phyloP scores from a whole-genome alignment of 2,329 filamentous ascomycete genomes.

The Penicillium sumatraense region DNA sequence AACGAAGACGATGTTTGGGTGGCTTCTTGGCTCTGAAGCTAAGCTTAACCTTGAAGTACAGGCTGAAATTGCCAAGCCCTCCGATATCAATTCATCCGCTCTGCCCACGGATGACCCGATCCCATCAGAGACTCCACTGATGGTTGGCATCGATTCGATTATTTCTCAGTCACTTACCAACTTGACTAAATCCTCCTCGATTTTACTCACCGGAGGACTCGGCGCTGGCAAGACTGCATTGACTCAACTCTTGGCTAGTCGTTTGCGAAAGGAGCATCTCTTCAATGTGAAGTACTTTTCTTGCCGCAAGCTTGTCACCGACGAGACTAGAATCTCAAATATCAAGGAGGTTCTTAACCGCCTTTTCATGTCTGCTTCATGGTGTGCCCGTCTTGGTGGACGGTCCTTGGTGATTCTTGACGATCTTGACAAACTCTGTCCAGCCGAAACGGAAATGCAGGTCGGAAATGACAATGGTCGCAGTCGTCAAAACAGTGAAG shows the following conservation, averaged over 20 bases:
- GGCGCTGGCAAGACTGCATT: conserved; percentile 89
- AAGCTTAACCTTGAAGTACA: conserved; percentile 78
- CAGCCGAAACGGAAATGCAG: conserved; percentile 90
- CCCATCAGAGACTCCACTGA: conserved; percentile 56
- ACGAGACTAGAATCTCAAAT: conserved; percentile 85
- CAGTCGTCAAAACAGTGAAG: conserved; percentile 89
- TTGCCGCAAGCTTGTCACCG: conserved; percentile 83
- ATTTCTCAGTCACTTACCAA: conserved; percentile 75
- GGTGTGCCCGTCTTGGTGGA: conserved; percentile 87
- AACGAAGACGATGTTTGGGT: conserved; percentile 50
- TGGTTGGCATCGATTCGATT: conserved; percentile 84
- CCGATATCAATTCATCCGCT: conserved; percentile 48
- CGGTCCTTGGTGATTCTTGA: conserved; percentile 85
- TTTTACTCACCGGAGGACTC: conserved; percentile 84
- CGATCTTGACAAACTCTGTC: conserved; percentile 90
- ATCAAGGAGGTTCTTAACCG: conserved; percentile 88
- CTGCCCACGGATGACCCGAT: conserved; percentile 61
- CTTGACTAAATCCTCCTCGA: conserved; percentile 82
- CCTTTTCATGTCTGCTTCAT: conserved; percentile 85
- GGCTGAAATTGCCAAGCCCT: conserved; percentile 69
- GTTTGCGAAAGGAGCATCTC: conserved; percentile 71
- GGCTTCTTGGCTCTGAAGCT: conserved; percentile 78
- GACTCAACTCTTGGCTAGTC: conserved; percentile 74
- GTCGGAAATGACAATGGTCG: conserved; percentile 91
- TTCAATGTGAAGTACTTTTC: conserved; percentile 86